Evolutionary conservation across 371 early-diverging fungal genomes (phyloP).

Genomic region (Umbelopsis sp.): DNA sequence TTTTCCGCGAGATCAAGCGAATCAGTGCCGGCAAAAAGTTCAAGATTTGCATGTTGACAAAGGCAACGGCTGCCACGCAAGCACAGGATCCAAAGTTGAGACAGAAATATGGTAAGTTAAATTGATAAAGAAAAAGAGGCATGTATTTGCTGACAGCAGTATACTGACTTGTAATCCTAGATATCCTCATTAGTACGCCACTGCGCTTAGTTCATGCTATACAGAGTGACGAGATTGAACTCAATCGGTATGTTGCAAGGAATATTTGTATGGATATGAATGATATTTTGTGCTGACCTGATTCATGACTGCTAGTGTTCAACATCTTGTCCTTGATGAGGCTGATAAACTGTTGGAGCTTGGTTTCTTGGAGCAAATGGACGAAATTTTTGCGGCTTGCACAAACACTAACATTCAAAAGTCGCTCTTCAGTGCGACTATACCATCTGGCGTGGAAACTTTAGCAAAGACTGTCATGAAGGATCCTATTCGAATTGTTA

Average conservation of each 20-base stretch:
- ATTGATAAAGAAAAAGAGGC: neutral
- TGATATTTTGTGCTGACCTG: neutral
- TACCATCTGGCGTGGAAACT: conserved; percentile 89
- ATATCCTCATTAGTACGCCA: conserved; percentile 92
- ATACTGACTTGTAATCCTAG: conserved; percentile 29
- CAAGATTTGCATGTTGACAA: conserved; percentile 79
- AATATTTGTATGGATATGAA: neutral
- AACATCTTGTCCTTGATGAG: conserved; percentile 88
- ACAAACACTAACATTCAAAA: conserved; percentile 74
- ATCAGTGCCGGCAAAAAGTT: conserved; percentile 75
- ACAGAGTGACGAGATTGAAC: conserved; percentile 75
- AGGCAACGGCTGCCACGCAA: conserved; percentile 68
- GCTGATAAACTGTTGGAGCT: conserved; percentile 91
- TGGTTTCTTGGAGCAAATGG: conserved; percentile 91
- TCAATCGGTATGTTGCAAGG: conserved; percentile 56
- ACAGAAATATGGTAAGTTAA: conserved; percentile 68
- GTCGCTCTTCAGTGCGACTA: conserved; percentile 93
- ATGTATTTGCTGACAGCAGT: neutral
- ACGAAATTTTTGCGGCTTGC: conserved; percentile 90
- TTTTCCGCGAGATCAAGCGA: conserved; percentile 75
- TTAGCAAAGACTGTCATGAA: conserved; percentile 90
- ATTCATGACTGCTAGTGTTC: conserved; percentile 44
- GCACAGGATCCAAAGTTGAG: conserved; percentile 67
- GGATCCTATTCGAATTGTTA: conserved; percentile 85
- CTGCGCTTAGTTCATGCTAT: conserved; percentile 89